phyloP scores from a whole-genome alignment of 805 yeast species.

The Ascoidea tarda region DNA sequence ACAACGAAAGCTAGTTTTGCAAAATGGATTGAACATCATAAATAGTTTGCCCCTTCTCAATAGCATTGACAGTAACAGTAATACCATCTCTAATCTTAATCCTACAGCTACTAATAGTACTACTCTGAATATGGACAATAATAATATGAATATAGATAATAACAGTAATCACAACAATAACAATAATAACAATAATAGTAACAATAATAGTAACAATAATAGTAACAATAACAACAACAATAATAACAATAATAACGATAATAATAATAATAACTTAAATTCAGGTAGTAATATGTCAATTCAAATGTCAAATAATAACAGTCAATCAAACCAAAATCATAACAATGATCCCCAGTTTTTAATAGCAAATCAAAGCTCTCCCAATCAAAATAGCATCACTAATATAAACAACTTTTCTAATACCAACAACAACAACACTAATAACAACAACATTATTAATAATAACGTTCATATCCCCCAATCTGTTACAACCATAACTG shows the following conservation, averaged over 20 bases:
- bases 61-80: constrained; percentile 5
- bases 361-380: too few relatives aligned
- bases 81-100: constrained; percentile 5
- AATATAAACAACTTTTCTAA: neutral
- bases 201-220: neutral
- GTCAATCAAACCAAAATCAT: neutral
- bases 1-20: constrained; percentile 22
- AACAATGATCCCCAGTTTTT: too few relatives aligned
- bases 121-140: constrained; percentile 2
- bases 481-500: neutral
- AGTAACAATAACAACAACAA: neutral
- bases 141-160: constrained; percentile 1
- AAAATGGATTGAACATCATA: constrained; percentile 11
- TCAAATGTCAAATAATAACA: neutral
- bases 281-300: neutral
- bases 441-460: too few relatives aligned
- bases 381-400: too few relatives aligned
- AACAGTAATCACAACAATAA: constrained; percentile 3
- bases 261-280: neutral
- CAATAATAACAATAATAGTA: neutral
- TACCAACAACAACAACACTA: neutral
- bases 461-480: neutral
- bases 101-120: constrained; percentile 2
- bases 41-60: constrained; percentile 1
- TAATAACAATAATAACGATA: constrained; percentile 1